A percentile compares a stretch with the other conserved stretches of the same genome.
Conservation (phyloP, 495 filamentous ascomycete genomes). For the Tuber brumale region DNA sequence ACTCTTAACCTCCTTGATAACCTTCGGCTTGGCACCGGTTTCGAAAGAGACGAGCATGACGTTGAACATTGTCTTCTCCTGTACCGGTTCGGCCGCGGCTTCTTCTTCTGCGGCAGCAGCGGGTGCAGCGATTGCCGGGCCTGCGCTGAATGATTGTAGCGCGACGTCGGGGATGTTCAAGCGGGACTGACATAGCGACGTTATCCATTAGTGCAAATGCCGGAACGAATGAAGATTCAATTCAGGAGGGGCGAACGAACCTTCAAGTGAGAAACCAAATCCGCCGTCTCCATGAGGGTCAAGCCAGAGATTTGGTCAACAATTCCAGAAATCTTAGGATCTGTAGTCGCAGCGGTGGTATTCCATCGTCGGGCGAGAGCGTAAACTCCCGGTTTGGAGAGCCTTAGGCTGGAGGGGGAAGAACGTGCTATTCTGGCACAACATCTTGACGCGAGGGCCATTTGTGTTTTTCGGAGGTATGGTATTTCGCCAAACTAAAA, state of each 20-base stretch:
- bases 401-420: slow-evolving; percentile 44
- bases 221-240: neutral
- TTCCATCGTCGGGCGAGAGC: slow-evolving; percentile 56
- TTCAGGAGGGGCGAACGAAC: slow-evolving; percentile 46
- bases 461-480: slow-evolving; percentile 13
- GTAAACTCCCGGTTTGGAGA: slow-evolving; percentile 40
- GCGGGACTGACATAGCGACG: slow-evolving; percentile 58
- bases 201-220: neutral
- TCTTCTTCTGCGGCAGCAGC: slow-evolving; percentile 69
- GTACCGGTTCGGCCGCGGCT: slow-evolving; percentile 71
- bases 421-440: slow-evolving; percentile 40
- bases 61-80: slow-evolving; percentile 96
- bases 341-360: slow-evolving; percentile 57
- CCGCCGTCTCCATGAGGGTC: slow-evolving; percentile 93
- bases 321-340: slow-evolving; percentile 84
- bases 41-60: slow-evolving; percentile 88
- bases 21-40: slow-evolving; percentile 81
- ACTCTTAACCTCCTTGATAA: slow-evolving; percentile 99
- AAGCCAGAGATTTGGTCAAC: slow-evolving; percentile 98
- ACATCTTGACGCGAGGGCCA: slow-evolving; percentile 40
- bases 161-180: slow-evolving; percentile 98
- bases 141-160: slow-evolving; percentile 76
- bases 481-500: neutral
- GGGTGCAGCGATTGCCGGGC: slow-evolving; percentile 49
- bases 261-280: slow-evolving; percentile 88